Evolutionary conservation across 768 basidiomycete species (phyloP), one percentile per base, ranked within the genome.

Genomic region (Calocera viscosa): DNA sequence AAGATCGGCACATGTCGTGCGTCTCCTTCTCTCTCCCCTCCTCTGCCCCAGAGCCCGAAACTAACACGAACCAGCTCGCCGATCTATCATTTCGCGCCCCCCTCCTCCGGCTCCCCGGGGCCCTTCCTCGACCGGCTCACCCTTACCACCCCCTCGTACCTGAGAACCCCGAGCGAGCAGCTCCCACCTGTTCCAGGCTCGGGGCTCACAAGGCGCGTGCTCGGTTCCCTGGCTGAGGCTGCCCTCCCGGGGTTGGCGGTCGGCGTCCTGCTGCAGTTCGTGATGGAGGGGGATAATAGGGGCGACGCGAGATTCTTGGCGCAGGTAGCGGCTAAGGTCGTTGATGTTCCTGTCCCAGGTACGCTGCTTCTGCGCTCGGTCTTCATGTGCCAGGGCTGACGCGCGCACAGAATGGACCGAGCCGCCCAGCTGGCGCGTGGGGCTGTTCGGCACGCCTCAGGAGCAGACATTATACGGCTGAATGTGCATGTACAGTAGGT

Each of bases 231-330:
- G 28, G 81, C 84, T 0, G 39, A 73, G 41, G 35, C 5, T 38
- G 35, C 35, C 7, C 7, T 5, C 14, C 70, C 74, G 40, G 84
- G 82, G 80, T 71, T 78, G 22, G 79, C 86, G 26, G 82, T 81
- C 0, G 83, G 81, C 0, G 78, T 82, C 17, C 74, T 92, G 11
- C 77, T 90, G 63, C 87, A 89, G 60, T 92, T 89, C 72, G 89
- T 85, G 12, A 78, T 89, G 67, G 90, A 93, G 72, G 90, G 91
- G 1, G 91, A 93, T 74, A 93, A 93, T 71, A 80, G 86, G 67
- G 78, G 74, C 19, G 90, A 93, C 73, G 90, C 90, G 2, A 35
- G 63, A 1, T 19, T 70, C 39, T 43, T 68, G 3, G 41, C 43
- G 12, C 28, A 67, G 63, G 16, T 26, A 17, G 53, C 66, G 30